Evolutionary conservation across 2,329 filamentous ascomycete genomes (phyloP).

Genomic region (Aspergillus spinulosporus): DNA sequence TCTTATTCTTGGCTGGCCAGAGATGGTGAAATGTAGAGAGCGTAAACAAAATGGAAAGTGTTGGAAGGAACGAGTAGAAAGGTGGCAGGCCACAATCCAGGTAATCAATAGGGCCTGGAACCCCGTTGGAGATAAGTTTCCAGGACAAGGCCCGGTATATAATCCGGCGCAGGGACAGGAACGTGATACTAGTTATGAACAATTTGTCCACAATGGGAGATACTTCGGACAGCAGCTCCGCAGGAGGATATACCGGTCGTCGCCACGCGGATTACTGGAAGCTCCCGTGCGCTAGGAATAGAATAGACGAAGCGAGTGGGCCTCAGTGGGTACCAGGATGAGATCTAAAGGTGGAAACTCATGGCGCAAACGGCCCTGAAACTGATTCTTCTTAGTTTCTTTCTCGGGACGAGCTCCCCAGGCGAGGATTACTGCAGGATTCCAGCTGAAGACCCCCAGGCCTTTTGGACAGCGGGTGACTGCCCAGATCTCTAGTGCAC

Average conservation of each 20-base stretch:
- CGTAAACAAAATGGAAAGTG: neutral
- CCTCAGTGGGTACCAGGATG: slow-evolving; percentile 4
- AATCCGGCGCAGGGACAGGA: slow-evolving; percentile 5
- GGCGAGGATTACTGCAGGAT: slow-evolving; percentile 31
- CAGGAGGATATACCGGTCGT: slow-evolving; percentile 13
- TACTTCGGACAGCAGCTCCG: slow-evolving; percentile 10
- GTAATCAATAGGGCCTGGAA: neutral
- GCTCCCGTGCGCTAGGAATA: slow-evolving; percentile 21
- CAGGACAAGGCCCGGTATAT: slow-evolving; percentile 9
- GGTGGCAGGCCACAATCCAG: neutral
- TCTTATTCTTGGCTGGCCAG: neutral
- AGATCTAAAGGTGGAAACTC: slow-evolving; percentile 27
- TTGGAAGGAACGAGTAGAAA: neutral
- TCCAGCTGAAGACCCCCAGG: slow-evolving; percentile 26
- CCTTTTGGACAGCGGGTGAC: slow-evolving; percentile 20
- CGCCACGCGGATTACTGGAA: slow-evolving; percentile 22
- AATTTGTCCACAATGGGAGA: slow-evolving; percentile 5
- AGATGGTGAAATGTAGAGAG: neutral
- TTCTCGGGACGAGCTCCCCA: slow-evolving; percentile 29
- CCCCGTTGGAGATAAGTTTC: neutral
- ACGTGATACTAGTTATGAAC: slow-evolving; percentile 2
- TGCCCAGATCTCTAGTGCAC: slow-evolving; percentile 14
- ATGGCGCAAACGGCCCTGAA: slow-evolving; percentile 31
- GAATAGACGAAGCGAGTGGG: slow-evolving; percentile 16
- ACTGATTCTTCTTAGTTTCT: slow-evolving; percentile 19